Evolutionary conservation across 352 stramenopile genomes (phyloP), one percentile per base, ranked within the genome.

Genomic region (Aphanomyces astaci): DNA sequence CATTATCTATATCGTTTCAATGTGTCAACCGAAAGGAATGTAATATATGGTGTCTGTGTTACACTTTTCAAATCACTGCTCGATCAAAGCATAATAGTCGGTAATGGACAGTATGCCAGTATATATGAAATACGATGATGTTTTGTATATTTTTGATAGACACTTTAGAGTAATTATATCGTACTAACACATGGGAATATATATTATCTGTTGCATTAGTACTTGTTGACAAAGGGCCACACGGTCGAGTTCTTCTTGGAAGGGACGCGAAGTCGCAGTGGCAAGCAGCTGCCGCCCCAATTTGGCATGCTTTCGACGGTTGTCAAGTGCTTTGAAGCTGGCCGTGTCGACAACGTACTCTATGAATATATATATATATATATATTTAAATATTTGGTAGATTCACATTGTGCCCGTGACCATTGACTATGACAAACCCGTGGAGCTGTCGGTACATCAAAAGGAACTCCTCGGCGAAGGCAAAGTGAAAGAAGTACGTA

Each of bases 231-330:
- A 7, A 79, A 82, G 60, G 83, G 85, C 32, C 84, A 92, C 66
- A 90, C 82, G 45, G 75, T 94, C 60, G 86, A 94, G 73, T 94
- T 94, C 65, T 94, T 94, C 66, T 87, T 94, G 19, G 86, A 94
- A 74, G 86, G 86, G 48, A 89, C 78, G 15, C 84, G 86, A 54
- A 94, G 86, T 69, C 81, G 86, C 39, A 92, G 82, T 51, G 86
- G 86, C 31, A 94, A 94, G 72, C 82, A 92, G 43, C 70, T 94
- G 4, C 79, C 86, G 40, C 86, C 86, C 15, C 90, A 92, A 69
- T 90, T 94, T 64, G 86, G 86, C 17, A 81, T 92, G 28, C 75
- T 94, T 2, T 81, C 73, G 31, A 78, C 84, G 3, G 81, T 92
- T 24, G 79, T 92, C 9, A 84, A 90, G 63, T 87, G 81, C 52